Percentiles rank a stretch among this genome's conserved stretches.
Evolutionary conservation across 2,329 filamentous ascomycete species (phyloP).

Genomic region (Colletotrichum spinosum): DNA sequence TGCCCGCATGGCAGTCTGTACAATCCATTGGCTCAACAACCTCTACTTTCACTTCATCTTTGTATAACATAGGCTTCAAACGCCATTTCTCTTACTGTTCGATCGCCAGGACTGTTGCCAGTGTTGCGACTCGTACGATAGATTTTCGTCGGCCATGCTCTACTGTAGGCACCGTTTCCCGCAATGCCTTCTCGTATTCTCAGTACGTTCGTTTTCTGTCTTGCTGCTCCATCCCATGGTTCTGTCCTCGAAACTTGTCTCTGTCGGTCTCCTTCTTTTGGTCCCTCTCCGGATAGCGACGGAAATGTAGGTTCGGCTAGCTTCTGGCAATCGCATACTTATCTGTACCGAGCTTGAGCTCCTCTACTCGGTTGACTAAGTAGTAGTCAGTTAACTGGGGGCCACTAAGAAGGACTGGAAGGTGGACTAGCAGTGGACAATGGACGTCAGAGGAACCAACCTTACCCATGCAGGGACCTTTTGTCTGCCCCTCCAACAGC

Average conservation of each 20-base stretch:
- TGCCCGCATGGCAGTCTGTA: background rate
- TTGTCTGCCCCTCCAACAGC: constrained; percentile 33
- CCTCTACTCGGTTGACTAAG: no score
- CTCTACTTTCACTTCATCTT: constrained; percentile 7
- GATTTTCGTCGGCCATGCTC: constrained; percentile 10
- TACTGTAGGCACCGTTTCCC: constrained; percentile 6
- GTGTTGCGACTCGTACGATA: background rate
- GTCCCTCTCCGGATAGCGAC: no score
- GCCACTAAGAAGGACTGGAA: no score
- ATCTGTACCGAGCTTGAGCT: no score
- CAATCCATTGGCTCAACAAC: constrained; percentile 1
- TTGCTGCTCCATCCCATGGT: no score
- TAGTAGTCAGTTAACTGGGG: no score
- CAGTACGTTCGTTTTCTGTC: constrained; percentile 12
- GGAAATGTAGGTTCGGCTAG: no score
- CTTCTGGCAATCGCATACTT: no score
- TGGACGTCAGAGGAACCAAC: constrained; percentile 12
- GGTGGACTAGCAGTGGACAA: background rate
- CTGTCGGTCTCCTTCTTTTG: no score
- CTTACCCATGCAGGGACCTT: constrained; percentile 38
- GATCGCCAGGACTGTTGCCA: constrained; percentile 1
- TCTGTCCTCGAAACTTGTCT: no score
- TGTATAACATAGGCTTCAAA: constrained; percentile 22
- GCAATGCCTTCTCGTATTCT: constrained; percentile 11
- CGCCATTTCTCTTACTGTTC: constrained; percentile 18